Evolutionary conservation across 2,329 filamentous ascomycete genomes (phyloP), one percentile per base, ranked within the genome.

Genomic region (Diplodia seriata): DNA sequence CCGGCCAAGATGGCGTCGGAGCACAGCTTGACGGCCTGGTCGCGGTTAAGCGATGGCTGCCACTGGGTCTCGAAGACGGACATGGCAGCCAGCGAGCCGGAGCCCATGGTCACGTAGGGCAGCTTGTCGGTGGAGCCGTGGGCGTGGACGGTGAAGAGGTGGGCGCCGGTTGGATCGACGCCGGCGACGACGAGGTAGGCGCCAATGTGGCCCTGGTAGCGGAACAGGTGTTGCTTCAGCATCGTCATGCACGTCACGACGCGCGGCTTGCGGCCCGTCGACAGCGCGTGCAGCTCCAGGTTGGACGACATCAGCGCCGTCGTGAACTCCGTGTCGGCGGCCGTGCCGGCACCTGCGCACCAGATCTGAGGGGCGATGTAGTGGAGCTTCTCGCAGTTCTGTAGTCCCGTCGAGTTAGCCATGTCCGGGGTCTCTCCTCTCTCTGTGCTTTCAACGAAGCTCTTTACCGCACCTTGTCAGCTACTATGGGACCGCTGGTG

Each of bases 181-280:
- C 95, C 95, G 47, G 95, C 95, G 68, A 99, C 92, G 73, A 99
- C 95, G 68, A 99, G 90, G 82, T 99, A 99, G 71, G 95, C 95
- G 74, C 96, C 95, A 74, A 99, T 97, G 84, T 99, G 88, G 74
- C 95, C 95, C 81, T 99, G 95, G 86, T 99, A 92, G 75, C 92
- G 90, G 91, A 99, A 99, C 71, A 99, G 91, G 81, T 99, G 95
- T 84, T 99, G 95, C 86, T 99, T 99, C 72, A 99, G 90, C 85
- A 99, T 90, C 63, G 95, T 99, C 95, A 99, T 99, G 86, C 94
- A 97, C 71, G 95, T 99, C 73, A 97, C 94, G 74, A 99, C 96
- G 78, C 95, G 93, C 69, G 95, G 94, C 82, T 95, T 93, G 80
- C 95, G 94, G 81, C 94, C 94, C 36, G 95, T 98, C 68, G 93